Evolutionary conservation across 1,139 yeast genomes (phyloP).

Genomic region (Insectozyma bohioensis): DNA sequence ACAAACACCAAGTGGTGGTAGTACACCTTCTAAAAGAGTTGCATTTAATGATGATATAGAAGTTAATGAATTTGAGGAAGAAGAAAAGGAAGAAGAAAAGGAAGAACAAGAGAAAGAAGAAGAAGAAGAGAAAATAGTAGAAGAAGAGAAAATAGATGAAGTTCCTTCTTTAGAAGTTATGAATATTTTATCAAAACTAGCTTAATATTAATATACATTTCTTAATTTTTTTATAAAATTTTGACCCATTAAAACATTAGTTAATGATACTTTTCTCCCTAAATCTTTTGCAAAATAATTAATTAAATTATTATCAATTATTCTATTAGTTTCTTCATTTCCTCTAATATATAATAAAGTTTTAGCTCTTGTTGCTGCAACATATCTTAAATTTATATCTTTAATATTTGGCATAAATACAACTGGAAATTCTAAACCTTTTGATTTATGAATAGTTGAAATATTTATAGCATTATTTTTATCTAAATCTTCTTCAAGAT

Average conservation of each 20-base stretch:
- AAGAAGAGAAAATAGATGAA: slow-evolving; percentile 35
- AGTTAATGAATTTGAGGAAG: slow-evolving; percentile 40
- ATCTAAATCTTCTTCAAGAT: slow-evolving; percentile 40
- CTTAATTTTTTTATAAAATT: slow-evolving; percentile 12
- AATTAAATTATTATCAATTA: slow-evolving; percentile 4
- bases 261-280: slow-evolving; percentile 7
- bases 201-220: too few species aligned
- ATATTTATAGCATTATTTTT: slow-evolving; percentile 38
- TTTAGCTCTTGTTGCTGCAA: slow-evolving; percentile 65
- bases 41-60: slow-evolving; percentile 49
- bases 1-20: slow-evolving; percentile 25
- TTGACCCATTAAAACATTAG: slow-evolving; percentile 7
- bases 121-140: slow-evolving; percentile 16
- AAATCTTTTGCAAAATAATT: slow-evolving; percentile 10
- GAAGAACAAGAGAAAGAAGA: slow-evolving; percentile 17
- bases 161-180: slow-evolving; percentile 26
- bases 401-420: slow-evolving; percentile 53
- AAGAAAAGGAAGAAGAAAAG: slow-evolving; percentile 23
- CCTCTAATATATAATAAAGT: slow-evolving; percentile 41
- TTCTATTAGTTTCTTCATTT: background rate
- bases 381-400: slow-evolving; percentile 50
- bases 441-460: slow-evolving; percentile 70
- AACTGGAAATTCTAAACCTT: slow-evolving; percentile 70
- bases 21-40: slow-evolving; percentile 40
- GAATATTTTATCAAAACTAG: slow-evolving; percentile 37